These are phyloP conservation scores for Talaromyces sp. DNA, from an alignment of 2,329 filamentous ascomycete genomes.

Conservation along the genomic window DNA sequence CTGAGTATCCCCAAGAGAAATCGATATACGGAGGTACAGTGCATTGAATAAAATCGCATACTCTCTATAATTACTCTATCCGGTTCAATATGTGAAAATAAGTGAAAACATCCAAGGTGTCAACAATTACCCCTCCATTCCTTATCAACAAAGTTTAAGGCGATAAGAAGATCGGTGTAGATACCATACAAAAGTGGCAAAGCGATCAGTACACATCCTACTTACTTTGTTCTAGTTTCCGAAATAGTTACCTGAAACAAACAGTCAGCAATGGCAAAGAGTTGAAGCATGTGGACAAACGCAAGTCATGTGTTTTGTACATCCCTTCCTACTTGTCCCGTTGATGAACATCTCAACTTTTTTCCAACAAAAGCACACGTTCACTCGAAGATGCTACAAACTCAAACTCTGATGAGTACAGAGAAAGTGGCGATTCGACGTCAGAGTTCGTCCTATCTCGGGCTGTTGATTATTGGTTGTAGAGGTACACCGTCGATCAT, in stretches of 20 bases:
- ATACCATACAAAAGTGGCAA: not conserved
- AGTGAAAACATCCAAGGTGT: not conserved
- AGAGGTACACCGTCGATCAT: not conserved
- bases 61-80: not conserved
- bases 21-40: not conserved
- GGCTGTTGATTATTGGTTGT: not conserved
- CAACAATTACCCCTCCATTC: slow-evolving; percentile 2
- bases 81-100: not conserved
- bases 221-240: not conserved
- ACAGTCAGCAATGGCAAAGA: not conserved
- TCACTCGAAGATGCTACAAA: not conserved
- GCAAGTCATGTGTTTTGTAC: not conserved
- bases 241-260: not conserved
- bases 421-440: not conserved
- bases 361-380: not conserved
- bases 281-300: not conserved
- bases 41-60: not conserved
- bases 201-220: not conserved
- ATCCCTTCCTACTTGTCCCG: not conserved
- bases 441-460: not conserved
- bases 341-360: not conserved
- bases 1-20: not conserved
- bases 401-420: not conserved
- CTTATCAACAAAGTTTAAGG: not conserved
- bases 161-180: slow-evolving; percentile 6